Percentiles rank a stretch among this genome's conserved stretches.
phyloP scores from a whole-genome alignment of 1,139 yeast species.

The Spathaspora sp. region DNA sequence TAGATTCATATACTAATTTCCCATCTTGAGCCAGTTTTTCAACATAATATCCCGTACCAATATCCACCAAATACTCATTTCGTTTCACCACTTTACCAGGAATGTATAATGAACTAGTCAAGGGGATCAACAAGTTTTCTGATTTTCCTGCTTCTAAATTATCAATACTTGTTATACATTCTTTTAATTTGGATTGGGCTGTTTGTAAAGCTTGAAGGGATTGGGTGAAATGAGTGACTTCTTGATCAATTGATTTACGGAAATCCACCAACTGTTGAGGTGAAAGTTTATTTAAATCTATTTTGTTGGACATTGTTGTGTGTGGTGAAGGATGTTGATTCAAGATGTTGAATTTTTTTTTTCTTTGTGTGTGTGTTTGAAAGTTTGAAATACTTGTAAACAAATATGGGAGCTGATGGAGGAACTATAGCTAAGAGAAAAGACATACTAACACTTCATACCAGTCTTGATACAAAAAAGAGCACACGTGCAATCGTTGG shows the following conservation, averaged over 20 bases:
- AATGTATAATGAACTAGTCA: slow-evolving; percentile 84
- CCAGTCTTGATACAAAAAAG: slow-evolving; percentile 9
- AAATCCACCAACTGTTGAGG: slow-evolving; percentile 85
- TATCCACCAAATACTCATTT: slow-evolving; percentile 80
- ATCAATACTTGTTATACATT: slow-evolving; percentile 73
- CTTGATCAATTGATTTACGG: slow-evolving; percentile 82
- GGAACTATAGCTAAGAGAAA: slow-evolving; percentile 49
- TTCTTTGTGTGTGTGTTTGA: not conserved
- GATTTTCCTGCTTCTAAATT: slow-evolving; percentile 48
- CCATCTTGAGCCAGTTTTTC: slow-evolving; percentile 76
- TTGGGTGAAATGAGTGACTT: slow-evolving; percentile 79
- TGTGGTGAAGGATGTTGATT: not conserved
- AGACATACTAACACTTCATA: slow-evolving; percentile 36
- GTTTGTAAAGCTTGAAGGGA: slow-evolving; percentile 82
- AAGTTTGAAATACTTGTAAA: too few relatives aligned
- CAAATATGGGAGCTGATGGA: slow-evolving; percentile 50
- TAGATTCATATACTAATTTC: slow-evolving; percentile 66
- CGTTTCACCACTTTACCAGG: slow-evolving; percentile 73
- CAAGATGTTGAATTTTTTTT: not conserved
- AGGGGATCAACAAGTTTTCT: slow-evolving; percentile 67
- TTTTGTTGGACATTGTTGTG: slow-evolving; percentile 19
- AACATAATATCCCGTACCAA: slow-evolving; percentile 94
- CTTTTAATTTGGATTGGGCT: slow-evolving; percentile 80
- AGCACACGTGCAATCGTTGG: slow-evolving; percentile 13
- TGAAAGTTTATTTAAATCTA: slow-evolving; percentile 67